A percentile compares a stretch with the other conserved stretches of the same genome.
phyloP scores from a whole-genome alignment of 2,329 filamentous ascomycete species.

The Verticillium dahliae region DNA sequence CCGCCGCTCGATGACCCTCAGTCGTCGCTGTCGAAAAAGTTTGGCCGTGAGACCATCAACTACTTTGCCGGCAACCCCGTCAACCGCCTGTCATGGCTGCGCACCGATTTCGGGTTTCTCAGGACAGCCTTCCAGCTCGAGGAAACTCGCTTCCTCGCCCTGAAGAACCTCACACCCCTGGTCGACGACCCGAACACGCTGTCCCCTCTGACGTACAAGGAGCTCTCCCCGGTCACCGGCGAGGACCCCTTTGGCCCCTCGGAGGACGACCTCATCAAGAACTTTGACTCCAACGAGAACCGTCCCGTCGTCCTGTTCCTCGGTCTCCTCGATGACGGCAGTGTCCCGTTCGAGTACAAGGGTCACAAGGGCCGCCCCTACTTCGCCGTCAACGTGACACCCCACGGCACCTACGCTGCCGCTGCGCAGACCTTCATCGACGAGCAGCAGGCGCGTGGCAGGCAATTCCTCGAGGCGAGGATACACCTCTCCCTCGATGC shows the following conservation, averaged over 20 bases:
- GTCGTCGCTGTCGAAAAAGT: slow-evolving; percentile 68
- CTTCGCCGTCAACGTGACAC: slow-evolving; percentile 86
- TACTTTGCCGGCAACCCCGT: slow-evolving; percentile 76
- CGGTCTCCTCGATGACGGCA: slow-evolving; percentile 63
- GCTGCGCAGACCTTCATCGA: slow-evolving; percentile 46
- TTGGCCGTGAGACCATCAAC: slow-evolving; percentile 74
- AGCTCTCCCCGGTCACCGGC: slow-evolving; percentile 66
- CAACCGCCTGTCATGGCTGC: slow-evolving; percentile 75
- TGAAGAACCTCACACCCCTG: slow-evolving; percentile 73
- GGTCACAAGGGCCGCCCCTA: slow-evolving; percentile 74
- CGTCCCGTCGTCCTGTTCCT: slow-evolving; percentile 75
- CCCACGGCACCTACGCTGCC: slow-evolving; percentile 55
- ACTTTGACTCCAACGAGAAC: slow-evolving; percentile 65
- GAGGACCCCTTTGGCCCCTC: slow-evolving; percentile 61
- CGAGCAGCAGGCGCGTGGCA: slow-evolving; percentile 43
- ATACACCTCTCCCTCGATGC: slow-evolving; percentile 54
- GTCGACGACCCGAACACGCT: slow-evolving; percentile 29
- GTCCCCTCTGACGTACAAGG: slow-evolving; percentile 48
- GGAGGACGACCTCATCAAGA: slow-evolving; percentile 66
- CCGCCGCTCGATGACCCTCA: slow-evolving; percentile 37
- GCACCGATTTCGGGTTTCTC: slow-evolving; percentile 64
- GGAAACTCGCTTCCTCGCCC: slow-evolving; percentile 65
- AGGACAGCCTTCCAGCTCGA: slow-evolving; percentile 59
- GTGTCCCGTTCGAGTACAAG: slow-evolving; percentile 50
- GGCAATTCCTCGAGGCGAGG: slow-evolving; percentile 61